Evolutionary conservation across 805 yeast genomes (phyloP), one percentile per base, ranked within the genome.

Genomic region (Candida coquimbonensis): DNA sequence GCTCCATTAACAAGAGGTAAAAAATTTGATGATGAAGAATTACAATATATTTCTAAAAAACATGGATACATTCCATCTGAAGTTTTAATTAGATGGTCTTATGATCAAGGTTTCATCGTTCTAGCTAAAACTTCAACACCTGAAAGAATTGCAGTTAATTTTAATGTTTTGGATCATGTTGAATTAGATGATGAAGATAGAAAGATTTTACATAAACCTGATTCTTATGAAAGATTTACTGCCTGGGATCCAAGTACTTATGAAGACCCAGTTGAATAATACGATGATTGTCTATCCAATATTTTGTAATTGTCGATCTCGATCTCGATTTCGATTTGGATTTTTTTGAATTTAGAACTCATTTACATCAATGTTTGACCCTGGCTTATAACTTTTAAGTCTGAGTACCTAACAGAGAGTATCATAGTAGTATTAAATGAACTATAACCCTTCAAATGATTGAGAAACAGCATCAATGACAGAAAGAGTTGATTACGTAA

Each of bases 1-100:
- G 80, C 93, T 8, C 96, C 96, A 8, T 73, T 89, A 54, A 75
- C 81, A 3, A 80, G 77, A 51, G 87, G 91, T 9, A 59, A 61
- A 39, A 77, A 79, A 54, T 61, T 81, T 39, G 61, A 70, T 38
- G 85, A 83, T 60, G 76, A 80, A 2, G 73, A 65, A 41, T 68
- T 85, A 42, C 56, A 64, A 21, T 61, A 57, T 31, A 68, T 84
- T 49, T 78, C 82, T 34, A 58, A 69, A 36, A 53, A 73, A 71
- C 55, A 55, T 36, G 53, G 53, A n/a, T 38, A 44, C 21, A 44
- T 51, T 6, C 49, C 53, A 13, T 50, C 54, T 31, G 51, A 56
- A 38, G 39, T 56, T 36, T 32, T 56, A 36, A 21, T 56, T 32
- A 48, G 46, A 43, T 56, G 60, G 60, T 53, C 57, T 12, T 56